Evolutionary conservation across 495 filamentous ascomycete genomes (phyloP).

Genomic region (Beverwykella pulmonaria): DNA sequence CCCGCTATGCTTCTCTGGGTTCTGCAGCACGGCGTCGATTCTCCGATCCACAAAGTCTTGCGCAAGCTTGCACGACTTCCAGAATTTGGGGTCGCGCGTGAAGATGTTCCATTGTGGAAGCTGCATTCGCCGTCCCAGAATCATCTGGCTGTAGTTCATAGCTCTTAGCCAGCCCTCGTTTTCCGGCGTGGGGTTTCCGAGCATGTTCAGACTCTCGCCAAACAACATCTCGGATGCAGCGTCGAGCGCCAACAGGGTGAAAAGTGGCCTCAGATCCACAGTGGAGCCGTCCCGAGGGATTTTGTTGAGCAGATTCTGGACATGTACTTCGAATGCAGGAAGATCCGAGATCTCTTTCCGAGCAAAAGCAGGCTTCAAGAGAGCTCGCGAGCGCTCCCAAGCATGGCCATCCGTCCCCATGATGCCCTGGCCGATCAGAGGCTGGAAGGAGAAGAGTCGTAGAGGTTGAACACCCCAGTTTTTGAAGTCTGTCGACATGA

Average conservation of each 20-base stretch:
- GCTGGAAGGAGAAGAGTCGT: not conserved
- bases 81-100: not conserved
- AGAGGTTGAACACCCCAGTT: not conserved
- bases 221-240: constrained; percentile 53
- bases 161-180: constrained; percentile 22
- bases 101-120: not conserved
- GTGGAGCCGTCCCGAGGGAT: not conserved
- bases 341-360: constrained; percentile 46
- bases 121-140: not conserved
- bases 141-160: constrained; percentile 5
- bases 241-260: constrained; percentile 55
- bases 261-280: constrained; percentile 56
- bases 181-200: constrained; percentile 31
- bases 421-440: constrained; percentile 38
- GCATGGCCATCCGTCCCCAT: constrained; percentile 44
- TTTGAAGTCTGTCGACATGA: not conserved
- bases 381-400: not conserved
- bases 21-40: not conserved
- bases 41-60: not conserved
- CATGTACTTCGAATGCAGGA: constrained; percentile 42
- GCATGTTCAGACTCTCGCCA: constrained; percentile 46
- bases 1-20: not conserved
- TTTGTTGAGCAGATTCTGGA: constrained; percentile 49
- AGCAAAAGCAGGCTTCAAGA: constrained; percentile 46
- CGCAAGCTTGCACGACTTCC: not conserved